Conservation (phyloP, 2,329 filamentous ascomycete genomes). For the Colletotrichum chlorophyti region DNA sequence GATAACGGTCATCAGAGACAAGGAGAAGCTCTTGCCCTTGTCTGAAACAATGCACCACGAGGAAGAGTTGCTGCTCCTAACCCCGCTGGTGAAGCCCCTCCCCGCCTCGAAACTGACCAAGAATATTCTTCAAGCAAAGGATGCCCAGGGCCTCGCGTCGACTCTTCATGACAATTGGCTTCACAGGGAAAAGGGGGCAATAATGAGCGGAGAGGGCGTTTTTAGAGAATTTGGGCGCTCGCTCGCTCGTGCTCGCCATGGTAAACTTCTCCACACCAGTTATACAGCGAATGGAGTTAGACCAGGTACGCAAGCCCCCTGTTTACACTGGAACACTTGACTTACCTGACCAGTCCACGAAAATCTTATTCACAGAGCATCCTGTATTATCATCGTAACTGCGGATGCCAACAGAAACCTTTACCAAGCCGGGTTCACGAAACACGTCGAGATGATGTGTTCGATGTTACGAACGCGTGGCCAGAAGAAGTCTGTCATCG, state of each 20-base stretch:
- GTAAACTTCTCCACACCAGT: conserved; percentile 89
- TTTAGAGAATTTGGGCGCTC: conserved; percentile 89
- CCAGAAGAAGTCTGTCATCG: conserved; percentile 87
- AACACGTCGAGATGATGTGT: conserved; percentile 96
- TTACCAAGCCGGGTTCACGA: conserved; percentile 94
- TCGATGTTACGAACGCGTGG: conserved; percentile 78
- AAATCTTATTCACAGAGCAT: conserved; percentile 86
- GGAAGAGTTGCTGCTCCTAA: conserved; percentile 88
- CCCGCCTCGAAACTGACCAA: conserved; percentile 86
- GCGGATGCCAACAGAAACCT: conserved; percentile 93
- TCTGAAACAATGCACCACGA: conserved; percentile 81
- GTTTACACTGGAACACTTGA: neutral
- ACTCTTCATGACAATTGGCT: conserved; percentile 61
- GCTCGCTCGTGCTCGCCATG: conserved; percentile 83
- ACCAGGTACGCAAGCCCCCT: conserved; percentile 56
- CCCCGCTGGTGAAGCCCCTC: conserved; percentile 89
- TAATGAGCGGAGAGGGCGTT: conserved; percentile 93
- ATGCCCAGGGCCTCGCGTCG: conserved; percentile 40
- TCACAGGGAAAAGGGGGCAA: conserved; percentile 65
- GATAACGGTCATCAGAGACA: conserved; percentile 91
- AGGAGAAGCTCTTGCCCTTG: conserved; percentile 82
- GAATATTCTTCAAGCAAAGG: conserved; percentile 65
- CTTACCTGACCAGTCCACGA: conserved; percentile 71
- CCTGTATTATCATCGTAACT: conserved; percentile 87
- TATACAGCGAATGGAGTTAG: conserved; percentile 93